Base-by-base conservation (phyloP, 306 rosid genomes). In the Trifolium subterraneum region DNA sequence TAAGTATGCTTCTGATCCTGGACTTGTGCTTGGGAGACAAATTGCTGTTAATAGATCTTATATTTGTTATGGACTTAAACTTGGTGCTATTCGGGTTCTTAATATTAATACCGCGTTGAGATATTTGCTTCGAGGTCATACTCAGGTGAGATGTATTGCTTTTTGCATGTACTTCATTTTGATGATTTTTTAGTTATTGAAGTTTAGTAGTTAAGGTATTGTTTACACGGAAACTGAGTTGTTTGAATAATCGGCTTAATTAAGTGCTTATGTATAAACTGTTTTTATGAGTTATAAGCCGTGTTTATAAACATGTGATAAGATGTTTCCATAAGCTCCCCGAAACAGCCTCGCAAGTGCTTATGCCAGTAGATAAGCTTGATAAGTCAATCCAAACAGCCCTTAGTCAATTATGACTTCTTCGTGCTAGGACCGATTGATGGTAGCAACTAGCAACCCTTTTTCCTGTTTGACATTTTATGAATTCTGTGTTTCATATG, bases 41-140 rank as follows among this genome's bases (percentile, higher is more conserved):
- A 89, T 89, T 60, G 94, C 94, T 0, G 91, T 89, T 23, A 89
- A 89, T 54, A 85, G 82, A 64, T 87, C 94, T 75, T 89, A 89
- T 41, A 89, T 89, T 15, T 87, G 94, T 79, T 89, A 89, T 82
- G 94, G 94, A 47, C 88, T 89, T 59, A 87, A 87, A 67, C 84
- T 82, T 10, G 94, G 94, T 61, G 86, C 89, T 35, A 89, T 89
- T 51, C 70, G 94, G 44, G 90, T 89, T 39, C 91, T 89, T 78
- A 88, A 89, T 55, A 89, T 89, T 56, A 85, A 87, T 36, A 89
- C 91, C 67, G 91, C 91, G 8, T 44, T 83, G 60, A 83, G 93
- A 85, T 80, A 88, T 61, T 82, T 89, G 87, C 91, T 89, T 65
- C 82, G 88, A n/a, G 93, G 93, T 78, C 93, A 89, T 79, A 89